phyloP scores from a whole-genome alignment of 768 basidiomycete genomes.

The Suillus fuscotomentosus region DNA sequence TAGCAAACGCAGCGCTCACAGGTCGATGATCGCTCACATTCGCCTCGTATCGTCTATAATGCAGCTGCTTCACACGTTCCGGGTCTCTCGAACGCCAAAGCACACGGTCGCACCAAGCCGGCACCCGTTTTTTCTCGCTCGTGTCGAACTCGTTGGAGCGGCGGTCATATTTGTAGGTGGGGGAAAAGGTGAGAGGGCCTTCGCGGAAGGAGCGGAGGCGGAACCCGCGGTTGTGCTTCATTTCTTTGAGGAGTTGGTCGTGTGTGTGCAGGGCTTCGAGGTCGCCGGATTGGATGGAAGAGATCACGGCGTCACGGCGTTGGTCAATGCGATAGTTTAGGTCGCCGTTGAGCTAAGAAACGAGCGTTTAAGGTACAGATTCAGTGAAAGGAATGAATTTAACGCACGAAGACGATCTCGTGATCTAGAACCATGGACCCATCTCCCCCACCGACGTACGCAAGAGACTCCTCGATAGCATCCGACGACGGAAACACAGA shows the following conservation, averaged over 20 bases:
- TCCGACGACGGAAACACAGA: slow-evolving; percentile 54
- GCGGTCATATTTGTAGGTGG: slow-evolving; percentile 95
- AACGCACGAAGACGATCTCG: slow-evolving; percentile 80
- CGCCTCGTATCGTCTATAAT: slow-evolving; percentile 81
- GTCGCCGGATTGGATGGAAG: slow-evolving; percentile 68
- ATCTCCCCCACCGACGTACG: slow-evolving; percentile 88
- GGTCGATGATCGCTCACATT: slow-evolving; percentile 92
- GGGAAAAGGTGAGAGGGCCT: slow-evolving; percentile 77
- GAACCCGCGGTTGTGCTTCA: slow-evolving; percentile 84
- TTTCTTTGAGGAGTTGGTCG: slow-evolving; percentile 90
- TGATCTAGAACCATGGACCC: slow-evolving; percentile 94
- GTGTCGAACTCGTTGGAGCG: slow-evolving; percentile 78
- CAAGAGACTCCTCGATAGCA: slow-evolving; percentile 51
- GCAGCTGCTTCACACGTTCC: slow-evolving; percentile 58
- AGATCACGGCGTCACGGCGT: slow-evolving; percentile 78
- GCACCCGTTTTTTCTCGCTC: slow-evolving; percentile 83
- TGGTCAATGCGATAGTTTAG: slow-evolving; percentile 98
- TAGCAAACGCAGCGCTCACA: slow-evolving; percentile 73
- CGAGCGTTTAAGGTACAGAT: slow-evolving; percentile 2
- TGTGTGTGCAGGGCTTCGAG: slow-evolving; percentile 60
- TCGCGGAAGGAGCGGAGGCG: slow-evolving; percentile 83
- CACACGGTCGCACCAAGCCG: slow-evolving; percentile 97
- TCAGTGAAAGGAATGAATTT: slow-evolving; percentile 1
- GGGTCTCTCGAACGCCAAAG: slow-evolving; percentile 67
- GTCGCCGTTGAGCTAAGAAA: slow-evolving; percentile 79